Conservation (phyloP, 805 yeast species). For the Yarrowia porcina region DNA sequence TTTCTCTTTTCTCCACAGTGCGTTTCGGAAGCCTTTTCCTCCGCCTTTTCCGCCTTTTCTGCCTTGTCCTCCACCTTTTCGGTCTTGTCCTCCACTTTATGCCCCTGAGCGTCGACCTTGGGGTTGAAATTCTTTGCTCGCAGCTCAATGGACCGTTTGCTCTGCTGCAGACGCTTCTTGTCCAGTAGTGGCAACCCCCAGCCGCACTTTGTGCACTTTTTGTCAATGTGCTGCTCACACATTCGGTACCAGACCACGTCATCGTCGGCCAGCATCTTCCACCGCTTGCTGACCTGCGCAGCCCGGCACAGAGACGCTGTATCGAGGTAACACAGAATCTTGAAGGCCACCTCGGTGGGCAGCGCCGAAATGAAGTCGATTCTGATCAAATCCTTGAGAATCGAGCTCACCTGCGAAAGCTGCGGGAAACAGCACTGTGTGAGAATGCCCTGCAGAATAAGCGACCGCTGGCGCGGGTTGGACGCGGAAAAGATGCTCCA, state of each 20-base stretch:
- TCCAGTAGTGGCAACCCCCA: slow-evolving; percentile 98
- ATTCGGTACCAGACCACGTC: slow-evolving; percentile 97
- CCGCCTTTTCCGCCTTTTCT: neutral
- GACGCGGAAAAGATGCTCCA: slow-evolving; percentile 83
- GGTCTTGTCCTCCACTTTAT: neutral
- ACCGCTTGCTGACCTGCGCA: slow-evolving; percentile 82
- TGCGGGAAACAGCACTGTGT: slow-evolving; percentile 95
- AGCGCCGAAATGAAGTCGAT: slow-evolving; percentile 84
- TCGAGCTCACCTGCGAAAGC: slow-evolving; percentile 76
- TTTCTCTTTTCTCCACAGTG: neutral
- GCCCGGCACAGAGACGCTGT: slow-evolving; percentile 92
- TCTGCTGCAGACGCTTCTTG: slow-evolving; percentile 50
- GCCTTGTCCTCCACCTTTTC: neutral
- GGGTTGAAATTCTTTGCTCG: slow-evolving; percentile 31
- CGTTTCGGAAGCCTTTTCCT: neutral
- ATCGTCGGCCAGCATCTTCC: slow-evolving; percentile 91
- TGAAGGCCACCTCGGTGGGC: slow-evolving; percentile 81
- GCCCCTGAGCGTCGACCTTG: neutral
- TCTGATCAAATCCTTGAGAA: slow-evolving; percentile 72
- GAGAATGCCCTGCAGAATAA: slow-evolving; percentile 78
- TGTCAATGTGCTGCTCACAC: slow-evolving; percentile 97
- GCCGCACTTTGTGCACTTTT: slow-evolving; percentile 97
- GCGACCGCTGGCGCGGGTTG: slow-evolving; percentile 61
- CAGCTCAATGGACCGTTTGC: slow-evolving; percentile 35
- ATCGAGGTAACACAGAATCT: slow-evolving; percentile 83